Evolutionary conservation across 2,329 filamentous ascomycete species (phyloP), one percentile per base, ranked within the genome.

Genomic region (Hypoxylon sp.): DNA sequence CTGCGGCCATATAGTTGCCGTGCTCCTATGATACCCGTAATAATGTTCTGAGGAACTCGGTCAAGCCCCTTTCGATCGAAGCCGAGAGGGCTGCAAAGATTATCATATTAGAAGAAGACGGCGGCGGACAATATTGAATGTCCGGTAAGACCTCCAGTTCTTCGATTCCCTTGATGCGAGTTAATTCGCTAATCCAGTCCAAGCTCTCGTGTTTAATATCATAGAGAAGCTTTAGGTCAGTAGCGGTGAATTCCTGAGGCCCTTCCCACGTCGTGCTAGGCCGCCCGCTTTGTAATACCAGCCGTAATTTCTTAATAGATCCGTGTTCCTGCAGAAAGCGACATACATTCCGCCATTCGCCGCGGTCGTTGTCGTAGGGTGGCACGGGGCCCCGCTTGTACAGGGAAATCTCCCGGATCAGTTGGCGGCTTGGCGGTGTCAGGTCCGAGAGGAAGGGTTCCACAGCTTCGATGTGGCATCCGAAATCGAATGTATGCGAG

Each of bases 31-130:
- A 33, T 19, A 76, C 33, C 11, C 66, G 53, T 76, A 86, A 79
- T 44, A 78, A 76, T 2, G 72, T 74, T 59, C 75, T 78, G 67
- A 90, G 74, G 76, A 85, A 90, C 64, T 87, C 84, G 42, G 81
- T 80, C 76, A 90, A 84, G 2, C 85, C 85, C 5, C 78, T 83
- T 69, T 89, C 85, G 17, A 91, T 85, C 59, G 87, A 90, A 35
- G 83, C 84, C 31, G 87, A 90, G 70, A 91, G 87, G 24, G 87
- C 84, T 1, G 88, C 85, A 74, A 86, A 89, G 67, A 88, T 83
- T 3, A 86, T 82, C 84, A 88, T 86, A 48, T 83, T 83, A 63
- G 84, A 83, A 17, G 84, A 87, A 60, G 82, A 82, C 1, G 86
- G 85, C 26, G 82, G 78, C 2, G 86, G 84, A 75, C 87, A 85